These are phyloP conservation scores for Termitomyces eurrhizus DNA, from an alignment of 768 basidiomycete genomes.

Conservation along the genomic window DNA sequence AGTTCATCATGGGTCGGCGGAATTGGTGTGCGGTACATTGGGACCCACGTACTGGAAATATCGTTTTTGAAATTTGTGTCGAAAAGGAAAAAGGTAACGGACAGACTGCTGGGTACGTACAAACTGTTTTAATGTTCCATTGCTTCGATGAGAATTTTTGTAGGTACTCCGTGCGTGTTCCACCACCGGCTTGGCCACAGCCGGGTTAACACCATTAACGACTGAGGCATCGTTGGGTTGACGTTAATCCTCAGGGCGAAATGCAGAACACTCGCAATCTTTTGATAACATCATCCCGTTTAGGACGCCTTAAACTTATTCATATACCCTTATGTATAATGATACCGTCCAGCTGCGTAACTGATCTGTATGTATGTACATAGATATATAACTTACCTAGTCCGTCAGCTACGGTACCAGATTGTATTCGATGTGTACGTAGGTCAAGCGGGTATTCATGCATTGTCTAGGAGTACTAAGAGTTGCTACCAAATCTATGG, in stretches of 20 bases:
- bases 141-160: not conserved
- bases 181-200: conserved; percentile 21
- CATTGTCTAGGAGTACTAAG: too few relatives aligned
- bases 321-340: not conserved
- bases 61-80: conserved; percentile 81
- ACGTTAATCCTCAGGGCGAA: not conserved
- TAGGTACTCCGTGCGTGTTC: conserved; percentile 21
- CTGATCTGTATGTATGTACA: conserved; percentile 2
- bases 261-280: not conserved
- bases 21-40: conserved; percentile 82
- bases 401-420: not conserved
- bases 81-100: conserved; percentile 84
- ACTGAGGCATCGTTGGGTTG: not conserved
- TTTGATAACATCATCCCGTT: not conserved
- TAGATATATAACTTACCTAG: not conserved
- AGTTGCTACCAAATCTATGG: not conserved
- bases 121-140: not conserved
- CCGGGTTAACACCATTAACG: not conserved
- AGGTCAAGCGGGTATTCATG: not conserved
- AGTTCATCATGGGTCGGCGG: conserved; percentile 80
- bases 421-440: not conserved
- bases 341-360: not conserved
- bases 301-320: not conserved
- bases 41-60: conserved; percentile 52
- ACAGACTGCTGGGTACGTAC: conserved; percentile 69